Evolutionary conservation across 2,329 filamentous ascomycete genomes (phyloP).

Genomic region (Trichoderma cornu-damae): DNA sequence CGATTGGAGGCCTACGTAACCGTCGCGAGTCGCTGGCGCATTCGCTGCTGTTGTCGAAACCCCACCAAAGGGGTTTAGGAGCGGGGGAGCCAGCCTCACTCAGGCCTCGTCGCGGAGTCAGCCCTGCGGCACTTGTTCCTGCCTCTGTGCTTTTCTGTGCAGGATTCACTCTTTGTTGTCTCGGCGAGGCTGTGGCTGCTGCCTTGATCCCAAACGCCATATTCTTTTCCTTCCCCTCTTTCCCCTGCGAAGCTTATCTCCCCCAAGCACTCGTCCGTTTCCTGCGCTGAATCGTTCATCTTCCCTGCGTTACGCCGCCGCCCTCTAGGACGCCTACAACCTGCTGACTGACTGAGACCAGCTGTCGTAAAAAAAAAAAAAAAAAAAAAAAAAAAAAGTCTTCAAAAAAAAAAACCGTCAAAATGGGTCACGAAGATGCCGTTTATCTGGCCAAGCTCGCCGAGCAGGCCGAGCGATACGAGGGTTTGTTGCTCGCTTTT

Average conservation of each 20-base stretch:
- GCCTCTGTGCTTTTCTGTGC: conserved; percentile 10
- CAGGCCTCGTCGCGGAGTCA: conserved; percentile 13
- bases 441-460: conserved; percentile 99
- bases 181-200: conserved; percentile 13
- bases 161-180: neutral
- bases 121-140: conserved; percentile 18
- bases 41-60: conserved; percentile 12
- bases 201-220: neutral
- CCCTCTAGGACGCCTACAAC: conserved; percentile 10
- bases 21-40: conserved; percentile 17
- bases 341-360: conserved; percentile 14
- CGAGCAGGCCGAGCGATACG: conserved; percentile 99
- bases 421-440: conserved; percentile 98
- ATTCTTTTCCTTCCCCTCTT: neutral
- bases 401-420: no score
- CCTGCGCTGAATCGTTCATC: neutral
- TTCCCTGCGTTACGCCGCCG: neutral
- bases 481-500: conserved; percentile 60
- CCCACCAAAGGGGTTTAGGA: conserved; percentile 17
- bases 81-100: conserved; percentile 18
- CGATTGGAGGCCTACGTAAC: conserved; percentile 8
- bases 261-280: neutral
- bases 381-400: conserved; percentile 4
- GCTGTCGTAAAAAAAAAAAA: conserved; percentile 1
- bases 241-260: neutral